A percentile compares a stretch with the other conserved stretches of the same genome.
Conservation (phyloP, 345 rosid species). For the Acer campestre region DNA sequence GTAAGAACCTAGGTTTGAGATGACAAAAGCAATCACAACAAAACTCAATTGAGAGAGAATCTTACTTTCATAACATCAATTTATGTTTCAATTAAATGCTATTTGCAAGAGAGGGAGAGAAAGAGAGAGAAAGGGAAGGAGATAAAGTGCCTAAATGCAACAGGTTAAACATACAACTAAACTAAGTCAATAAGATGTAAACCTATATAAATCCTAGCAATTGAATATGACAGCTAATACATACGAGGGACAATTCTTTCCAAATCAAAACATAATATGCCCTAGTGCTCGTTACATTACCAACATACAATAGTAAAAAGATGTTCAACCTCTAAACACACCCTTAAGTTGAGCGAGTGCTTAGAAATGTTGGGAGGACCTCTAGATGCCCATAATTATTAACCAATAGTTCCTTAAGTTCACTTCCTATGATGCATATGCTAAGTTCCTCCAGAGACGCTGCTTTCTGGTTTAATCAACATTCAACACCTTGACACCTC, state of each 20-base stretch:
- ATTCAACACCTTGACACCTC: slow-evolving; percentile 1
- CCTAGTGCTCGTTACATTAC: neutral
- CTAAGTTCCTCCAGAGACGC: neutral
- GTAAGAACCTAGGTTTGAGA: slow-evolving; percentile 1
- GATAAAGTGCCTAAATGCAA: neutral
- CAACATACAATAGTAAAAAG: neutral
- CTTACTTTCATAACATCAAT: neutral
- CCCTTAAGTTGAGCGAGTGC: neutral
- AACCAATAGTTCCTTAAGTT: neutral
- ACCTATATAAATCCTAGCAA: neutral
- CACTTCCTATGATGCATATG: neutral
- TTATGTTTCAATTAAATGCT: neutral
- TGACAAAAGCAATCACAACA: slow-evolving; percentile 9
- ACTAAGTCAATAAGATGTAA: neutral
- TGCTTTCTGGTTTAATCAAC: neutral
- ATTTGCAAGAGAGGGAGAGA: neutral
- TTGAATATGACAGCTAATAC: neutral
- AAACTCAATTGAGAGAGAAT: neutral
- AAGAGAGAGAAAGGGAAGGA: neutral
- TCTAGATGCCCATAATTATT: neutral
- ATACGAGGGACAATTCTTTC: neutral
- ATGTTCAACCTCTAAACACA: neutral
- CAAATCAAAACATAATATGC: neutral
- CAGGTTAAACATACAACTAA: neutral
- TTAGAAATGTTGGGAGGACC: neutral